Conservation (phyloP, 2,329 filamentous ascomycete genomes). For the Trichoderma polysporum region DNA sequence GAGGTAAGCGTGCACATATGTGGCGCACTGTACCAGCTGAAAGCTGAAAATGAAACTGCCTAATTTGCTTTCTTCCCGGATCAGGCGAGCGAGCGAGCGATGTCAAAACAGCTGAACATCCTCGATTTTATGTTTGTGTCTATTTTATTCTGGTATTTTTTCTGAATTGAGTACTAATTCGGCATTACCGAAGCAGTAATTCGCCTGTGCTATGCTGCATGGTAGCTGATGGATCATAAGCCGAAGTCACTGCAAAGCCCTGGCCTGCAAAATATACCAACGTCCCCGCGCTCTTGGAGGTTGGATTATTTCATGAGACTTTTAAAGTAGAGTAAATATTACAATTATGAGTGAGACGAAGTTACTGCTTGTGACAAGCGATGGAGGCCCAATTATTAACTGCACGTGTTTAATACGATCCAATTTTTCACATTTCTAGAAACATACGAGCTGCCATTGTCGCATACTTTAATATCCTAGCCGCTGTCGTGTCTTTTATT, state of each 20-base stretch:
- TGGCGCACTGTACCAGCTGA: background rate
- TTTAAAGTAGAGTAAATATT: background rate
- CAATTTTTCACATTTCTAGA: background rate
- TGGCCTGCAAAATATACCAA: too few species aligned
- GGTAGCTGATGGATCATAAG: background rate
- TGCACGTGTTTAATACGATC: background rate
- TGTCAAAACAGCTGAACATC: background rate
- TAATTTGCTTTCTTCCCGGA: background rate
- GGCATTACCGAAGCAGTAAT: background rate
- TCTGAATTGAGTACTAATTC: background rate
- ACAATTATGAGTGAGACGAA: background rate
- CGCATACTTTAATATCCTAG: background rate
- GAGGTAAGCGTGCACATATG: background rate
- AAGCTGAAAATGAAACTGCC: background rate
- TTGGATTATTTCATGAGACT: background rate
- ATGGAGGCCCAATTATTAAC: background rate
- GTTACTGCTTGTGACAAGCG: background rate
- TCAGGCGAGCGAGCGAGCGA: background rate
- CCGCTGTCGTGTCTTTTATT: background rate
- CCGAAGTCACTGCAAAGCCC: background rate
- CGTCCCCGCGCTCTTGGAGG: background rate
- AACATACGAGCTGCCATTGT: background rate
- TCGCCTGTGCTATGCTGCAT: background rate
- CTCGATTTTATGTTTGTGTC: background rate
- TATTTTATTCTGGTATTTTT: background rate